Conservation (phyloP, 768 basidiomycete genomes). For the Ramaria sp. region DNA sequence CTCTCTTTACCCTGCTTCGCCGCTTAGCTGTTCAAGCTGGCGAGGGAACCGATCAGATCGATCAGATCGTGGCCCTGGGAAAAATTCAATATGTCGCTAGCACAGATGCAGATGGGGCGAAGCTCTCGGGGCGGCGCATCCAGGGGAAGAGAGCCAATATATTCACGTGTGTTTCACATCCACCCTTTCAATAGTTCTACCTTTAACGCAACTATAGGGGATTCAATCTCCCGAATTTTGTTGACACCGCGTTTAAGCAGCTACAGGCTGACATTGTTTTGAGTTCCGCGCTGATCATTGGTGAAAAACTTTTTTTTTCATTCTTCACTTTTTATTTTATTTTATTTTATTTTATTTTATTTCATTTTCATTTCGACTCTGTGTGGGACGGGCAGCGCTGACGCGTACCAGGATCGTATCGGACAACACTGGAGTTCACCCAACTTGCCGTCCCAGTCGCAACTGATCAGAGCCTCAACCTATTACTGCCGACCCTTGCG, state of each 20-base stretch:
- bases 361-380: neutral
- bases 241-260: constrained; percentile 55
- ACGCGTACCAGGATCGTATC: constrained; percentile 41
- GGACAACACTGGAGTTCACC: constrained; percentile 49
- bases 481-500: constrained; percentile 60
- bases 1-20: constrained; percentile 65
- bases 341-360: too few species aligned
- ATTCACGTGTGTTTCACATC: constrained; percentile 35
- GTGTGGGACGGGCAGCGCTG: neutral
- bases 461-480: constrained; percentile 50
- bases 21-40: constrained; percentile 54
- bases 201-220: constrained; percentile 25
- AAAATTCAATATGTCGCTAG: constrained; percentile 44
- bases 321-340: too few species aligned
- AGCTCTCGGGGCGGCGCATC: constrained; percentile 12
- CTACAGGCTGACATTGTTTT: constrained; percentile 52
- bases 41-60: constrained; percentile 46
- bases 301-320: constrained; percentile 20
- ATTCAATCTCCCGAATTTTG: constrained; percentile 52
- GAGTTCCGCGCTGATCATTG: constrained; percentile 44
- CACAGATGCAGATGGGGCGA: constrained; percentile 24
- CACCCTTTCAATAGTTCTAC: neutral
- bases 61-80: constrained; percentile 55
- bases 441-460: constrained; percentile 43
- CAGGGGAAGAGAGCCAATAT: constrained; percentile 31